A percentile compares a stretch with the other conserved stretches of the same genome.
Conservation (phyloP, 441 rosid species). For the Melastoma candidum region DNA sequence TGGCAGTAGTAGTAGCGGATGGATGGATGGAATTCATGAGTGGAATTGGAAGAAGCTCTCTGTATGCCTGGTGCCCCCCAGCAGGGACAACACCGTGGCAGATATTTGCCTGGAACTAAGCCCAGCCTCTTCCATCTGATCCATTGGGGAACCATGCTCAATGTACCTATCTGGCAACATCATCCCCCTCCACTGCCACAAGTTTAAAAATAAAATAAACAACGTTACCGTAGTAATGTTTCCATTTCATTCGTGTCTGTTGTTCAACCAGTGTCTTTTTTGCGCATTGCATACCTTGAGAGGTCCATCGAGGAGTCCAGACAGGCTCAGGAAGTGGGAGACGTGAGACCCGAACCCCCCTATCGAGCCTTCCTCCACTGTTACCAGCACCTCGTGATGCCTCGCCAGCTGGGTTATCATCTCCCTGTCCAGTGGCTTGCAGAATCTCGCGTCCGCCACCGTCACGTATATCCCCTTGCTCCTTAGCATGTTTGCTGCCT, state of each 20-base stretch:
- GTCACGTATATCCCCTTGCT: conserved; percentile 30
- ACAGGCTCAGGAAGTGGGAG: conserved; percentile 44
- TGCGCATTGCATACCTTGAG: conserved; percentile 33
- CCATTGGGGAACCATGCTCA: conserved; percentile 51
- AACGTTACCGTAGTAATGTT: too few species aligned
- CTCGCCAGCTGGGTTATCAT: conserved; percentile 43
- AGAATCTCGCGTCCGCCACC: conserved; percentile 68
- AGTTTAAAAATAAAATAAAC: too few species aligned
- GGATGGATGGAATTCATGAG: too few species aligned
- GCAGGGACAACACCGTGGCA: conserved; percentile 48
- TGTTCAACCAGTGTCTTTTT: too few species aligned
- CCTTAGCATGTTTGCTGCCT: conserved; percentile 38
- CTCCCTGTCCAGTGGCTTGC: conserved; percentile 61
- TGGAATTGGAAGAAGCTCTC: conserved; percentile 35
- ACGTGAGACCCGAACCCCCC: conserved; percentile 71
- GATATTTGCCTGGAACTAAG: conserved; percentile 47
- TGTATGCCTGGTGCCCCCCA: conserved; percentile 34
- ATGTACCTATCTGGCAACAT: conserved; percentile 70
- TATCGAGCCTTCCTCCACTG: conserved; percentile 59
- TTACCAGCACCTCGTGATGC: conserved; percentile 52
- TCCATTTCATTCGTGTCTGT: too few species aligned
- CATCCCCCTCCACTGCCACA: conserved; percentile 51
- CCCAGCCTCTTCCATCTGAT: conserved; percentile 56
- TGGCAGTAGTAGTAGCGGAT: too few species aligned
- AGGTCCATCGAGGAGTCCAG: conserved; percentile 51